Conservation (phyloP, 805 yeast species). For the Hanseniaspora mollemarum region DNA sequence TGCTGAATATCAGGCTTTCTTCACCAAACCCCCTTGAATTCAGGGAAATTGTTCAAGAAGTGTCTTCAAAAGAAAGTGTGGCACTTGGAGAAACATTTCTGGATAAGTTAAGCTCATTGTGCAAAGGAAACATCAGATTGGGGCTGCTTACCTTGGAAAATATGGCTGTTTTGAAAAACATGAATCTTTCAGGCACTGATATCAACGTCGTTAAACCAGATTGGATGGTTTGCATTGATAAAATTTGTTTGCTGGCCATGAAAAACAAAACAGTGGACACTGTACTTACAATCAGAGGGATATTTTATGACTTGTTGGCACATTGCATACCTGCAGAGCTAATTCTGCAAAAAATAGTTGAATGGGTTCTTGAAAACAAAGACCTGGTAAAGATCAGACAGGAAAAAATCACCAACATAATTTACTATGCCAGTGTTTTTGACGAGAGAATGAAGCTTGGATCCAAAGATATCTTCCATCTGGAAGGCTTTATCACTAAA, state of each 20-base stretch:
- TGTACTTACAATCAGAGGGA: conserved; percentile 46
- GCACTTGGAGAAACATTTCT: conserved; percentile 18
- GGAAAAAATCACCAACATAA: conserved; percentile 30
- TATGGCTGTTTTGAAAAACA: conserved; percentile 38
- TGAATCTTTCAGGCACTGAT: conserved; percentile 19
- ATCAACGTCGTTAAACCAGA: conserved; percentile 61
- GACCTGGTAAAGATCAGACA: conserved; percentile 26
- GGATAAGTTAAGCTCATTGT: conserved; percentile 36
- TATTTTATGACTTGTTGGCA: conserved; percentile 70
- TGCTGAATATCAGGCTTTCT: conserved; percentile 74
- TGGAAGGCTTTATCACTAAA: conserved; percentile 87
- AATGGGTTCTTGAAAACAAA: conserved; percentile 23
- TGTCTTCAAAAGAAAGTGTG: conserved; percentile 47
- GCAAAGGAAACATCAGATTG: conserved; percentile 60
- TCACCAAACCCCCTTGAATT: conserved; percentile 61
- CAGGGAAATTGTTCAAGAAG: conserved; percentile 39
- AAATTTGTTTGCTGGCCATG: conserved; percentile 49
- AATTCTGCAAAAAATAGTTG: conserved; percentile 38
- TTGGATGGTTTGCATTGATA: conserved; percentile 74
- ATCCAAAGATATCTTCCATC: conserved; percentile 78
- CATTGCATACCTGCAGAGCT: conserved; percentile 87
- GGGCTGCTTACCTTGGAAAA: conserved; percentile 76
- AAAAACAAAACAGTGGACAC: conserved; percentile 53
- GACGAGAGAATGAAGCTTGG: conserved; percentile 86
- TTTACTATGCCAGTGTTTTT: conserved; percentile 50